These are phyloP conservation scores for Mycosphaerella arachidis DNA, from an alignment of 2,329 filamentous ascomycete genomes.

Conservation along the genomic window DNA sequence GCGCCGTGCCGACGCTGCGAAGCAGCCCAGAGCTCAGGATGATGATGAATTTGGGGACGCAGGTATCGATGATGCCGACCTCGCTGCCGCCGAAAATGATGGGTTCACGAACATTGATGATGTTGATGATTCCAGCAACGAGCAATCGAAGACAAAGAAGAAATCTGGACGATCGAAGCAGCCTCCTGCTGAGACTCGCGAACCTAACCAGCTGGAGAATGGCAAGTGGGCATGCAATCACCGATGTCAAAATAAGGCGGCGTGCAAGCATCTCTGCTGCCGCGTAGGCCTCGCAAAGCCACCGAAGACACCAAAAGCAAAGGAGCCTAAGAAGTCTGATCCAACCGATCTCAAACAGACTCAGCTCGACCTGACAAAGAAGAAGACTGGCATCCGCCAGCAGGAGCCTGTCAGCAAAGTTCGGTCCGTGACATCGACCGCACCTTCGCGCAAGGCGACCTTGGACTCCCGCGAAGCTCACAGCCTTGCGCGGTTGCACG, in stretches of 20 bases:
- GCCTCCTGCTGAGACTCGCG: constrained; percentile 17
- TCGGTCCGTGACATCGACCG: background rate
- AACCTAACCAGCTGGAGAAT: constrained; percentile 57
- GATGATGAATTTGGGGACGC: constrained; percentile 52
- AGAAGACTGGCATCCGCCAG: constrained; percentile 10
- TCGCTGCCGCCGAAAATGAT: constrained; percentile 39
- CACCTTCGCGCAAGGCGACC: constrained; percentile 4
- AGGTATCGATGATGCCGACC: constrained; percentile 50
- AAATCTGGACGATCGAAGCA: constrained; percentile 9
- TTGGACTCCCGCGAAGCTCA: constrained; percentile 12
- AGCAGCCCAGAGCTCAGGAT: constrained; percentile 1
- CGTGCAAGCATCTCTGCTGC: constrained; percentile 70
- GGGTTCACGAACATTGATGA: constrained; percentile 53
- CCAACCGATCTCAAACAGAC: constrained; percentile 26
- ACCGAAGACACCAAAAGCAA: constrained; percentile 44
- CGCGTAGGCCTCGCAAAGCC: constrained; percentile 65
- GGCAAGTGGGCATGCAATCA: constrained; percentile 74
- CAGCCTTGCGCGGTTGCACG: constrained; percentile 23
- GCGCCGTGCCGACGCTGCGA: constrained; percentile 17
- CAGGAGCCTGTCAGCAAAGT: background rate
- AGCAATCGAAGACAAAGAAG: constrained; percentile 3
- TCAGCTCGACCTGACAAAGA: constrained; percentile 24
- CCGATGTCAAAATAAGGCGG: constrained; percentile 57
- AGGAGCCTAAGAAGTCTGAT: constrained; percentile 26
- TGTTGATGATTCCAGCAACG: constrained; percentile 33